Base-by-base conservation (phyloP, 148 eudicot genomes). In the Arctostaphylos glauca region DNA sequence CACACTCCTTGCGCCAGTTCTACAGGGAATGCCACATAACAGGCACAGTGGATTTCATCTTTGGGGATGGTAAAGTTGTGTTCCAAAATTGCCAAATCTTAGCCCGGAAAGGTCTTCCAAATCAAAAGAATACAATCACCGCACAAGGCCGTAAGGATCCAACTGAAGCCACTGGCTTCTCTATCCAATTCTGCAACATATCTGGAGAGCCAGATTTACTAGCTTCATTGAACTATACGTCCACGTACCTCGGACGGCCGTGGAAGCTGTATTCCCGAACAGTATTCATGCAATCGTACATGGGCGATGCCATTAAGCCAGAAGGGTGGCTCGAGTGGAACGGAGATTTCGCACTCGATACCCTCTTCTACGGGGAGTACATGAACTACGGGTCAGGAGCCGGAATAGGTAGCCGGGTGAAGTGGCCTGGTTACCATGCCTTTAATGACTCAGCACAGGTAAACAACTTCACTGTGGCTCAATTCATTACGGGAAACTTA, bases 251-350 rank as follows among this genome's bases (percentile, higher is more conserved):
- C 0, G 98, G 98, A 7, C 84, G 98, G 13, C 98, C 98, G 0
- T 95, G 98, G 98, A 95, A 93, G 86, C 74, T 84, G 5, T 92
- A 84, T 71, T 95, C 98, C 0, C 85, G 97, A 78, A 92, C 97
- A 0, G 85, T 95, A 19, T 66, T 93, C 23, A 89, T 95, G 98
- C 89, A 95, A 72, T 92, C 95, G 0, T 89, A 89, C 70, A 91
- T 95, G 6, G 85, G 92, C 74, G 75, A 70, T 0, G 88, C 87
- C 48, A 83, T 95, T 3, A 85, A 88, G 83, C 92, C 94, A 0
- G 84, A 90, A 86, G 98, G 98, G 59, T 95, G 98, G 98, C 84
- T 95, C 1, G 98, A 93, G 81, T 95, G 98, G 98, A 90, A 91
- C 54, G 91, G 86, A 0, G 83, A 86, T 81, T 84, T 91, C 49